phyloP scores from a whole-genome alignment of 169 alveolate species.

The Plasmodium berghei region DNA sequence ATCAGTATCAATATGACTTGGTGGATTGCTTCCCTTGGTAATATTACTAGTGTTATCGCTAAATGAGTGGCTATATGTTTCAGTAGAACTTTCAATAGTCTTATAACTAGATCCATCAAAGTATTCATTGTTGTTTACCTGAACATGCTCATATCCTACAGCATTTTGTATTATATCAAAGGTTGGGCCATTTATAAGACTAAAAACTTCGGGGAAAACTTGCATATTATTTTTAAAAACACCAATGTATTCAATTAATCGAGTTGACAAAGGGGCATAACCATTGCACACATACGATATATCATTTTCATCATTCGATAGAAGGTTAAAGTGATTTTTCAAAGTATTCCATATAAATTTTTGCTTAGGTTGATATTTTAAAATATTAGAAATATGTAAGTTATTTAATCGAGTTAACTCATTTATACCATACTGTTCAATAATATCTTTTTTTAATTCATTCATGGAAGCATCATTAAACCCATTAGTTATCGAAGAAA shows the following conservation, averaged over 20 bases:
- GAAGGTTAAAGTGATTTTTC: conserved; percentile 79
- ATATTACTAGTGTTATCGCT: not conserved
- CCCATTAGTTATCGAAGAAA: conserved; percentile 80
- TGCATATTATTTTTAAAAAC: conserved; percentile 51
- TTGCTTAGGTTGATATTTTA: conserved; percentile 36
- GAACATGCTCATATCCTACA: conserved; percentile 37
- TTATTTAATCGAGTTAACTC: conserved; percentile 76
- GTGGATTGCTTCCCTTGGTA: not conserved
- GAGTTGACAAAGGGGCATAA: conserved; percentile 83
- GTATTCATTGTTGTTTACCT: not conserved
- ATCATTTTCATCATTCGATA: conserved; percentile 81
- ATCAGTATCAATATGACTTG: not conserved
- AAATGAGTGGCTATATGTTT: not conserved
- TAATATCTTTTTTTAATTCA: conserved; percentile 80
- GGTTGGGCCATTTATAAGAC: conserved; percentile 51
- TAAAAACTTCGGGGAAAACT: conserved; percentile 52
- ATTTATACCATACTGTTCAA: conserved; percentile 82
- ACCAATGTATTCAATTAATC: conserved; percentile 79
- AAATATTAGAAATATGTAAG: conserved; percentile 37
- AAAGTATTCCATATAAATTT: conserved; percentile 78
- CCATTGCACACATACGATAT: conserved; percentile 83
- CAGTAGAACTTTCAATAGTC: not conserved
- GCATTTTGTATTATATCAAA: conserved; percentile 55
- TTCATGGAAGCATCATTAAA: conserved; percentile 74
- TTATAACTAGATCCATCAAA: not conserved